Base-by-base conservation (phyloP, 495 filamentous ascomycete genomes). In the Podospora fimiseda region DNA sequence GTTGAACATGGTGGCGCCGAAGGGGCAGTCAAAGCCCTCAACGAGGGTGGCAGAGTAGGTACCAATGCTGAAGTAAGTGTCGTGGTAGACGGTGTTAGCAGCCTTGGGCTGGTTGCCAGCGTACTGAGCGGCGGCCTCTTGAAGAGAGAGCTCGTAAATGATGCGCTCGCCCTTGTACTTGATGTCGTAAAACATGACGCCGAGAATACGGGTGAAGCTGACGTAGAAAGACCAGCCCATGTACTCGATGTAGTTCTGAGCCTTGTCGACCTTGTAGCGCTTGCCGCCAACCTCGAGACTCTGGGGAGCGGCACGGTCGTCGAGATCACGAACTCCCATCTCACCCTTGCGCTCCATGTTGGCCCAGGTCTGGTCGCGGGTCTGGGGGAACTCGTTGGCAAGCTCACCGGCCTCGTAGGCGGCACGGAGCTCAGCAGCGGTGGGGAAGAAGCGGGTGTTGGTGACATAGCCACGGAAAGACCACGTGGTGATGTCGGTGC, bases 191-290 rank as follows among this genome's bases (percentile, higher is more conserved):
- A 81, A 61, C 44, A 61, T 55, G n/a, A 81, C 48, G 7, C 77
- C 77, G 0, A 73, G 63, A 30, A 71, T 72, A 39, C 67, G 64
- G 14, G 70, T 68, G 52, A 73, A 75, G 6, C 68, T 60, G 15
- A 78, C 64, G 55, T 75, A 81, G 64, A 82, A 82, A 2, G 66
- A 63, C 60, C 78, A 82, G 21, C 74, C 79, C 67, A 81, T 72
- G 72, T 73, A 81, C 49, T 73, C 60, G 39, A 80, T 71, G 50
- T 78, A 80, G 21, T 75, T 65, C 50, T 78, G 59, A 39, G 79
- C 59, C 27, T 45, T 23, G 60, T 81, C 71, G 5, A 79, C 45
- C 44, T 61, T 58, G 58, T 69, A 76, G 15, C 80, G 57, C 55
- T 74, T 70, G 18, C 67, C 65, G 4, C 64, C 67, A 2, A 70